Evolutionary conservation across 2,329 filamentous ascomycete genomes (phyloP), one percentile per base, ranked within the genome.

Genomic region (Esteya vermicola): DNA sequence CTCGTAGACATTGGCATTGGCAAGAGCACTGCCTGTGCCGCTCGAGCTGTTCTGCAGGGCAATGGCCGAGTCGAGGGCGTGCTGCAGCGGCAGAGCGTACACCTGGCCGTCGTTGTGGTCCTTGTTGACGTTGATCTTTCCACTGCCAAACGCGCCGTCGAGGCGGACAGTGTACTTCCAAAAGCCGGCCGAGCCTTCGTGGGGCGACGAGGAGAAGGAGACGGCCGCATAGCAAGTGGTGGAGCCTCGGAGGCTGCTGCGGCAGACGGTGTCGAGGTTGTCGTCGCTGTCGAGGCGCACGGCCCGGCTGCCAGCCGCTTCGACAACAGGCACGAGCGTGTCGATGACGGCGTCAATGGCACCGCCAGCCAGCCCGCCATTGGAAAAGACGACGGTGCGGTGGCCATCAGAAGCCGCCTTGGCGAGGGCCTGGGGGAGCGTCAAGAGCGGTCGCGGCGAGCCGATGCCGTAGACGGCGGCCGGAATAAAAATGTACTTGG

Each of bases 141-240:
- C 55, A 8, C 75, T 71, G 18, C 78, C 78, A 42, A 93, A 66
- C 1, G 75, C 67, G 27, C 79, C 79, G 54, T 94, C 88, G 3
- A 77, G 77, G 42, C 83, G 69, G 21, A 94, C 65, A 0, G 84
- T 88, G 54, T 94, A 95, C 58, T 91, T 93, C 88, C 88, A 94
- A 33, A 72, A 58, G 2, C 70, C 70, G 7, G 68, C 70, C 1
- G 55, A 46, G 9, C 84, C 84, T 59, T 91, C 78, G 2, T 59
- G 67, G 0, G 85, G 84, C 6, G 84, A 93, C 1, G 79, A 79
- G 40, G 75, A 64, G 54, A 93, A 88, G 8, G 78, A 68, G 4
- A 79, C 73, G 4, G 80, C 84, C 8, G 75, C 82, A 53, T 77
- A 84, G 58, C 84, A 91, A 4, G 63, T 64, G 2, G 79, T 81